Conservation (phyloP, 306 rosid genomes). For the Rubus idaeus region DNA sequence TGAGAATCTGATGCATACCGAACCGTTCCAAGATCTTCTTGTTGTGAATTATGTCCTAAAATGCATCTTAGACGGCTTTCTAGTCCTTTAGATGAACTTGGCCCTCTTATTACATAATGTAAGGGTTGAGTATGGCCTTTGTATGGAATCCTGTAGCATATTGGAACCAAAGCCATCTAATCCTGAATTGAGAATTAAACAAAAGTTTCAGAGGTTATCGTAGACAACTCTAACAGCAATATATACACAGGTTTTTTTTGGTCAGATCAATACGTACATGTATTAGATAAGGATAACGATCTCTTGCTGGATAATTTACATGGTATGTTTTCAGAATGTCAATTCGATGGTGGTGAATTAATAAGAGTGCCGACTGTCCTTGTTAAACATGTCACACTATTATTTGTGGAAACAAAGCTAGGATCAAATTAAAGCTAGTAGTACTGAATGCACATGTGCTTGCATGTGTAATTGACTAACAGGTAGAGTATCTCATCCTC, state of each 20-base stretch:
- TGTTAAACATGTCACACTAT: background rate
- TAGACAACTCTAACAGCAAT: background rate
- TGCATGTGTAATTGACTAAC: no score
- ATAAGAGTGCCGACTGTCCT: background rate
- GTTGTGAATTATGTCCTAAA: constrained; percentile 29
- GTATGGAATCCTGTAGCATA: constrained; percentile 42
- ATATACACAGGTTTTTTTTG: background rate
- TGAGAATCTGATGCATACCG: constrained; percentile 39
- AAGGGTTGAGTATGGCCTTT: constrained; percentile 32
- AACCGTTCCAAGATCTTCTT: constrained; percentile 11
- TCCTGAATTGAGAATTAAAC: constrained; percentile 32
- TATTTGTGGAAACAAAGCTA: background rate
- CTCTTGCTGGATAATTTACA: no score
- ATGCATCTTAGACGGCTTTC: constrained; percentile 24
- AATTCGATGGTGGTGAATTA: no score
- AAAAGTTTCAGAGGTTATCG: constrained; percentile 3
- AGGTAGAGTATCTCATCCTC: no score
- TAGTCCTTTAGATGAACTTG: constrained; percentile 11
- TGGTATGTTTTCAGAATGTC: background rate
- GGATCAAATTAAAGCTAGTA: no score
- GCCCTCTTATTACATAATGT: constrained; percentile 17
- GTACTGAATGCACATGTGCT: no score
- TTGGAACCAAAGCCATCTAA: constrained; percentile 57
- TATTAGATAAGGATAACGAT: background rate
- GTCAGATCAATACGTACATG: no score